Evolutionary conservation across 225 moss, liverwort and hornwort species (phyloP).

Genomic region (Sphagnum tenellum): DNA sequence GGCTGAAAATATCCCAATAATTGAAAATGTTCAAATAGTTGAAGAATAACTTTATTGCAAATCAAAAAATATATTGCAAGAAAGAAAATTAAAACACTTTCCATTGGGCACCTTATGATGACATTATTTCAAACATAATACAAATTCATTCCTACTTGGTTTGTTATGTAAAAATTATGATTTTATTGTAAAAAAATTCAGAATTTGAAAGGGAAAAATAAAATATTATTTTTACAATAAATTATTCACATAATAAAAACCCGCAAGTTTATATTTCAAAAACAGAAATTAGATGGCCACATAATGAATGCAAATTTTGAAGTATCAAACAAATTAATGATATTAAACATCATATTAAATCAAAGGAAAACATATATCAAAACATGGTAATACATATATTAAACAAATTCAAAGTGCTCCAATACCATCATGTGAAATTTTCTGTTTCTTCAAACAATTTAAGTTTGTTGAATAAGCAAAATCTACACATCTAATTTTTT

Average conservation of each 20-base stretch:
- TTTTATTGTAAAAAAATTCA: too few relatives aligned
- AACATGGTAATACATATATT: neutral
- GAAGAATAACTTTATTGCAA: too few relatives aligned
- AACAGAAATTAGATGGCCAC: too few relatives aligned
- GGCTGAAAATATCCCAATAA: neutral
- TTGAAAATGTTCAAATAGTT: neutral
- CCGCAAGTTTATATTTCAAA: too few relatives aligned
- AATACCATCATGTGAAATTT: neutral
- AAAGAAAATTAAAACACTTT: neutral
- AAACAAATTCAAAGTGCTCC: neutral
- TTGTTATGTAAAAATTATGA: too few relatives aligned
- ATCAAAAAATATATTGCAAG: neutral
- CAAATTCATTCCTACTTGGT: neutral
- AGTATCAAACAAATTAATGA: neutral
- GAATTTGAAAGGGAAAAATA: neutral
- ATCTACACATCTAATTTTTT: neutral
- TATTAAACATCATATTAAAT: neutral
- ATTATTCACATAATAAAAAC: neutral
- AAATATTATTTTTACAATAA: neutral
- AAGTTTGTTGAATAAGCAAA: too few relatives aligned
- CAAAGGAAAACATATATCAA: neutral
- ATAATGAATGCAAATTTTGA: neutral
- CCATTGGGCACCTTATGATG: too few relatives aligned
- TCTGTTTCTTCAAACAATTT: too few relatives aligned
- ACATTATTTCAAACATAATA: neutral